Evolutionary conservation across 2,329 filamentous ascomycete species (phyloP).

Genomic region (Ceratocystis eucalypticola): DNA sequence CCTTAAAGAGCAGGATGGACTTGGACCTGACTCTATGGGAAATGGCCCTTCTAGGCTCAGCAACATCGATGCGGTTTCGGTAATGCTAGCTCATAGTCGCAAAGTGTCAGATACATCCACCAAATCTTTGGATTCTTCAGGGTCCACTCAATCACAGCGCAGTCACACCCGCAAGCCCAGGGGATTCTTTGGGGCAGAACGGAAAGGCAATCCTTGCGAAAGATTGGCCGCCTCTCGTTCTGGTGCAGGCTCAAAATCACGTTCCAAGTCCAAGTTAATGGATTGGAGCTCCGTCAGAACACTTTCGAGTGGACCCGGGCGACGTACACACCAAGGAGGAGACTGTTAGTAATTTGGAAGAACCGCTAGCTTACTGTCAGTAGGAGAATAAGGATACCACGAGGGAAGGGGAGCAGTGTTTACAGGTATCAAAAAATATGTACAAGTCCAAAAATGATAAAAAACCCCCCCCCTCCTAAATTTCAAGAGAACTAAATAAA

Average conservation of each 20-base stretch:
- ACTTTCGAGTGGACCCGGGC: background rate
- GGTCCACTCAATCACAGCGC: background rate
- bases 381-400: background rate
- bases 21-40: background rate
- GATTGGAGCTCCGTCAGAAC: background rate
- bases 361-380: background rate
- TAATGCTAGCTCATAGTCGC: background rate
- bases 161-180: constrained; percentile 2
- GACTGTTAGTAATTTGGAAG: background rate
- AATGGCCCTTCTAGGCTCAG: background rate
- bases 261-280: background rate
- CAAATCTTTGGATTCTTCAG: background rate
- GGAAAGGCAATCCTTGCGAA: background rate
- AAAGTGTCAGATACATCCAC: background rate
- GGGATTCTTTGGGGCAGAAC: background rate
- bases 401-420: background rate
- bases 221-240: background rate
- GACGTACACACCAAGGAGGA: background rate
- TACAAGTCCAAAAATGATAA: background rate
- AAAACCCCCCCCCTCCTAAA: background rate
- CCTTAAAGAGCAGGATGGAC: background rate
- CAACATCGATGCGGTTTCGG: background rate
- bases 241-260: constrained; percentile 1
- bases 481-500: background rate
- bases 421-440: background rate